These are phyloP conservation scores for Bacterosira constricta DNA, from an alignment of 108 stramenopile species.

Conservation along the genomic window DNA sequence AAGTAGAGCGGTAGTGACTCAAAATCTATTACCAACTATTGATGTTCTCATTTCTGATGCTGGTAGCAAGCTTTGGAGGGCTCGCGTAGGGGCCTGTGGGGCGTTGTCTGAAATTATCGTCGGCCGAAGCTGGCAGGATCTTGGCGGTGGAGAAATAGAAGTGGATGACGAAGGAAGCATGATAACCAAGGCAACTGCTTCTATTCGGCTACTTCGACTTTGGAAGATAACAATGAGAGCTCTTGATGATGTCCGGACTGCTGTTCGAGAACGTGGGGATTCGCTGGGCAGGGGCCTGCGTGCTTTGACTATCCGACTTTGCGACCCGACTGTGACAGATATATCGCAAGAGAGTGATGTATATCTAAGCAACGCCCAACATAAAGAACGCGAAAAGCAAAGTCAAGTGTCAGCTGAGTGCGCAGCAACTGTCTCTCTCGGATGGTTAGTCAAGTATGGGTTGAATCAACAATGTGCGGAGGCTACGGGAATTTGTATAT, in stretches of 20 bases:
- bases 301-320: constrained; percentile 72
- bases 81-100: constrained; percentile 75
- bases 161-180: constrained; percentile 69
- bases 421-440: constrained; percentile 72
- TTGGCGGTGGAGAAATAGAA: constrained; percentile 76
- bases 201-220: constrained; percentile 66
- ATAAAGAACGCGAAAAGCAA: constrained; percentile 20
- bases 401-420: constrained; percentile 53
- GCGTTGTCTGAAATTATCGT: constrained; percentile 83
- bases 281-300: constrained; percentile 61
- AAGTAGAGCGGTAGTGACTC: constrained; percentile 56
- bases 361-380: constrained; percentile 38
- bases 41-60: constrained; percentile 80
- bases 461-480: constrained; percentile 81
- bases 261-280: constrained; percentile 80
- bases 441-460: constrained; percentile 79
- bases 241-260: constrained; percentile 76
- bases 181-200: constrained; percentile 42
- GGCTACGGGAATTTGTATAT: constrained; percentile 77
- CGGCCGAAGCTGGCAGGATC: constrained; percentile 77
- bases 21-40: constrained; percentile 68
- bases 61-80: constrained; percentile 75
- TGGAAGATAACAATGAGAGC: constrained; percentile 76
- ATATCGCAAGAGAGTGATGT: constrained; percentile 20
- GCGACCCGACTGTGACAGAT: constrained; percentile 45